These are phyloP conservation scores for Picea glauca DNA, from an alignment of 75 land plant genomes.

Conservation along the genomic window DNA sequence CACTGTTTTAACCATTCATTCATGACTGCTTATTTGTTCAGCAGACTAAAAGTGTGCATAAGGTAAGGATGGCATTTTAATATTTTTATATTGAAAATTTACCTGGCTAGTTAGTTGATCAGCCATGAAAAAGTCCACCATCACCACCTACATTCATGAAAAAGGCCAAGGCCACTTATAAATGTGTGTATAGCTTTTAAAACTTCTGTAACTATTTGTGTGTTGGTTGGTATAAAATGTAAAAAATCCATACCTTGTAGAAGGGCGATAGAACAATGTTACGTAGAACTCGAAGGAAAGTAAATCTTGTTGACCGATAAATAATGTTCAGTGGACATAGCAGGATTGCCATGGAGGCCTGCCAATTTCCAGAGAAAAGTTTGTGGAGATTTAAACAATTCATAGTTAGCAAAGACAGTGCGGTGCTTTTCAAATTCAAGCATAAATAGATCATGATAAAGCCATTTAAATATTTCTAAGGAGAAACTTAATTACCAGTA, in stretches of 20 bases:
- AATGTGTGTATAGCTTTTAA: background rate
- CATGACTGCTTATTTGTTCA: background rate
- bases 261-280: conserved; percentile 82
- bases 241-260: conserved; percentile 60
- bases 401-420: background rate
- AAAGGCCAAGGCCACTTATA: background rate
- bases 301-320: conserved; percentile 73
- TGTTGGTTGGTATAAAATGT: background rate
- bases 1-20: background rate
- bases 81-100: background rate
- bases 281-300: conserved; percentile 59
- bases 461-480: background rate
- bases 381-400: conserved; percentile 2
- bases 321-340: conserved; percentile 77
- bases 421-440: too few relatives aligned
- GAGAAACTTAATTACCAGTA: conserved; percentile 27
- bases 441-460: background rate
- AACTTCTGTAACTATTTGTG: background rate
- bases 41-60: background rate
- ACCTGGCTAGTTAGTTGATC: conserved; percentile 99
- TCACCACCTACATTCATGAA: conserved; percentile 55
- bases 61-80: background rate
- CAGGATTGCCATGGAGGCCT: conserved; percentile 62
- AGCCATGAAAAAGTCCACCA: conserved; percentile 98
- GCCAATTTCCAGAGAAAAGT: conserved; percentile 7